A percentile compares a stretch with the other conserved stretches of the same genome.
phyloP scores from a whole-genome alignment of 257 asterid species.

The Nyctanthes arbortristis region DNA sequence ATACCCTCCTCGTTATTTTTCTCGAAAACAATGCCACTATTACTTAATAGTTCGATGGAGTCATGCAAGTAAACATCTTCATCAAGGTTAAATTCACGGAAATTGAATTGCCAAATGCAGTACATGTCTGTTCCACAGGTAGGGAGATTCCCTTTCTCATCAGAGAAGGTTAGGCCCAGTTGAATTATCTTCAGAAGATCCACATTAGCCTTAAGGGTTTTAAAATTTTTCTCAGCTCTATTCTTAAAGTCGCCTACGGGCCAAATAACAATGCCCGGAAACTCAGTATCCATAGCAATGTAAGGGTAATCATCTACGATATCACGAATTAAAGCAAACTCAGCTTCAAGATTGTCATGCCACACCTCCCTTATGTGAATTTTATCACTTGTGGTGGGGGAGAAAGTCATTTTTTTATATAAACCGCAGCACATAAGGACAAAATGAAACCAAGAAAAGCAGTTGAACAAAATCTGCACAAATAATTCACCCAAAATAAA shows the following conservation, averaged over 20 bases:
- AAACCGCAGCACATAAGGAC: conserved; percentile 16
- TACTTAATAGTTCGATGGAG: conserved; percentile 37
- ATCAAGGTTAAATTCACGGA: conserved; percentile 36
- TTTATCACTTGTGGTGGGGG: conserved; percentile 25
- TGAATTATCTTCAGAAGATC: conserved; percentile 41
- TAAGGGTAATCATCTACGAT: conserved; percentile 39
- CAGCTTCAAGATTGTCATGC: conserved; percentile 40
- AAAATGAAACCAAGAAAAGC: conserved; percentile 28
- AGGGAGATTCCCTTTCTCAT: conserved; percentile 41
- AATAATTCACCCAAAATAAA: neutral
- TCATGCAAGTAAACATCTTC: conserved; percentile 37
- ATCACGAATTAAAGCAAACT: conserved; percentile 34
- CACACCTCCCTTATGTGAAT: conserved; percentile 41
- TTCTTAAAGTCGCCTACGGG: conserved; percentile 32
- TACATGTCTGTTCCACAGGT: conserved; percentile 39
- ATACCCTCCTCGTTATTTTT: conserved; percentile 32
- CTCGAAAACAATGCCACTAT: conserved; percentile 35
- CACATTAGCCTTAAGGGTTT: conserved; percentile 38
- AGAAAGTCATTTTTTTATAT: conserved; percentile 26
- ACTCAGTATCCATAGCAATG: conserved; percentile 43
- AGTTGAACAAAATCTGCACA: conserved; percentile 32
- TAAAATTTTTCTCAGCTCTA: conserved; percentile 18
- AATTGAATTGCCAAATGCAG: conserved; percentile 45
- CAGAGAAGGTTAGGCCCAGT: conserved; percentile 40
- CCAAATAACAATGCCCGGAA: conserved; percentile 35